Base-by-base conservation (phyloP, 495 filamentous ascomycete genomes). In the Extremus antarcticus region DNA sequence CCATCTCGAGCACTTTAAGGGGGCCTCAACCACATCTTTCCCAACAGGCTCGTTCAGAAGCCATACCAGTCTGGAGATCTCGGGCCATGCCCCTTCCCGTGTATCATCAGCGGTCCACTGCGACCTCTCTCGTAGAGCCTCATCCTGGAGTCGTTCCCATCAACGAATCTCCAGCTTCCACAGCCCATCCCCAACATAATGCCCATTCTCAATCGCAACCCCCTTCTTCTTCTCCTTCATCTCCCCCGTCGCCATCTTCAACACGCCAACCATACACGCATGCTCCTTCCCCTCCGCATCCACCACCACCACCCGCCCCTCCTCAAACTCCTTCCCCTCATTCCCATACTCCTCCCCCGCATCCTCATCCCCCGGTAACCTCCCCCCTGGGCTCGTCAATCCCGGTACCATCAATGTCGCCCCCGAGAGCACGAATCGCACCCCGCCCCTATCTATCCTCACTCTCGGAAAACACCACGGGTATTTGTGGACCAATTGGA, bases 351-450 rank as follows among this genome's bases (percentile, higher is more conserved):
- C 70, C 15, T 67, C 65, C 29, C 68, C 66, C 24, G 68, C 70
- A 48, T 71, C 46, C 53, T 79, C 74, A 25, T 72, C 65, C 49
- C 72, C 75, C 24, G 89, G 92, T 60, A 98, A 68, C 25, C 81
- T 63, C 0, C 92, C 92, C 0, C 94, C 92, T 0, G 82, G 66
- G 9, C 79, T 85, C 8, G 92, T 98, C 56, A 97, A 66, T 0
- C 92, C 92, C 0, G 92, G 92, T 13, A 86, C 90, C 92, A 98
- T 98, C 43, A 98, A 81, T 51, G 90, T 85, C 0, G 92, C 92
- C 21, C 92, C 92, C 1, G 81, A 83, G 0, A 98, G 78, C 25
- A 98, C 91, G 71, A 98, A 98, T 55, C 94, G 88, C 69, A 97
- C 96, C 0, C 94, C 92, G 50, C 92, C 92, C 48, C 92, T 83